Evolutionary conservation across 768 basidiomycete species (phyloP).

Genomic region (Kwoniella bestiolae): DNA sequence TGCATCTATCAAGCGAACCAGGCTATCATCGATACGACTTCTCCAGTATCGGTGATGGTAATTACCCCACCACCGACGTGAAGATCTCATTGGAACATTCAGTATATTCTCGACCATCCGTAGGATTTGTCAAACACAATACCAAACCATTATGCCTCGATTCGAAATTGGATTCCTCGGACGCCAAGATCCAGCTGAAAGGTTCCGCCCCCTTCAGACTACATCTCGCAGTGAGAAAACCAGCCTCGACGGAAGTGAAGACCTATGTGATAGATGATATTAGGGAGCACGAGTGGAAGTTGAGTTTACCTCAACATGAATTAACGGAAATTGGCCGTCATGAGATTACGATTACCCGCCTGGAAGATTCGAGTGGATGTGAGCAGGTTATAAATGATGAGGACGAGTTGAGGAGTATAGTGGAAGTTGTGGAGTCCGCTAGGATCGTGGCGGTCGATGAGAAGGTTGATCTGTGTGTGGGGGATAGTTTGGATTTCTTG

Average conservation of each 20-base stretch:
- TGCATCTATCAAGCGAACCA: slow-evolving; percentile 66
- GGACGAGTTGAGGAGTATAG: slow-evolving; percentile 55
- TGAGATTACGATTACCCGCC: slow-evolving; percentile 73
- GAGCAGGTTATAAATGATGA: slow-evolving; percentile 69
- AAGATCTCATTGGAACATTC: slow-evolving; percentile 79
- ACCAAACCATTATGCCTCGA: slow-evolving; percentile 72
- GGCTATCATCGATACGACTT: slow-evolving; percentile 89
- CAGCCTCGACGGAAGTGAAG: slow-evolving; percentile 71
- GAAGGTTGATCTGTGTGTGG: slow-evolving; percentile 81
- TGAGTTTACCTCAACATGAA: slow-evolving; percentile 68
- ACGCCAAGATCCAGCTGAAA: slow-evolving; percentile 73
- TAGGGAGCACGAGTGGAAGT: slow-evolving; percentile 66
- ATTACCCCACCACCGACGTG: slow-evolving; percentile 61
- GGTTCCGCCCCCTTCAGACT: slow-evolving; percentile 87
- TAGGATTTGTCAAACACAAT: slow-evolving; percentile 72
- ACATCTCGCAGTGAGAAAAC: slow-evolving; percentile 68
- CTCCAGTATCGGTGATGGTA: slow-evolving; percentile 81
- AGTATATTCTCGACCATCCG: slow-evolving; percentile 78
- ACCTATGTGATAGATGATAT: slow-evolving; percentile 57
- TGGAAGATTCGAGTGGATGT: slow-evolving; percentile 81
- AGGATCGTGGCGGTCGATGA: slow-evolving; percentile 83
- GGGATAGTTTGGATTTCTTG: slow-evolving; percentile 86
- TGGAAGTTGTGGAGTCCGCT: slow-evolving; percentile 96
- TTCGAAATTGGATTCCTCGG: slow-evolving; percentile 67
- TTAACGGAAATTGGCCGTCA: slow-evolving; percentile 83